These are phyloP conservation scores for Centella asiatica DNA, from an alignment of 129 eudicot genomes.

Conservation along the genomic window DNA sequence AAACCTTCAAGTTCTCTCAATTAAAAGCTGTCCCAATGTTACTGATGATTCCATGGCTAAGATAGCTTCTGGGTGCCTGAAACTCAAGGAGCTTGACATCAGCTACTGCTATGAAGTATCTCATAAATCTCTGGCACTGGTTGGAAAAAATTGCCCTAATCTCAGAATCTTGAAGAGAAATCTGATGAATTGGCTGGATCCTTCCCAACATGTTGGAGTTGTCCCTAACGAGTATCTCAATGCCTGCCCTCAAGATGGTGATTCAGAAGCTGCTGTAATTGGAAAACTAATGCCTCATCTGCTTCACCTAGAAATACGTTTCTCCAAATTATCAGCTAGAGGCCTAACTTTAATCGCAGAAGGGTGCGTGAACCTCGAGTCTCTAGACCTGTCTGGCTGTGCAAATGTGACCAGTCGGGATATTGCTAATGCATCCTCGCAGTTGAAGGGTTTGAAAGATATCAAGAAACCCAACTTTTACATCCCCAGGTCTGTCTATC, in stretches of 20 bases:
- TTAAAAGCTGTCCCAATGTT: slow-evolving; percentile 69
- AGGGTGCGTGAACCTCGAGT: slow-evolving; percentile 67
- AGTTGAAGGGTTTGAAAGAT: slow-evolving; percentile 53
- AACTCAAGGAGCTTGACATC: slow-evolving; percentile 72
- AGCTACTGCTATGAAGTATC: slow-evolving; percentile 93
- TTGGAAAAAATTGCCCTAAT: slow-evolving; percentile 59
- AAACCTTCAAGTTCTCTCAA: slow-evolving; percentile 68
- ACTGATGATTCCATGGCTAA: slow-evolving; percentile 50
- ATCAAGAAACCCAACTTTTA: slow-evolving; percentile 83
- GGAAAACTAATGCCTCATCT: slow-evolving; percentile 62
- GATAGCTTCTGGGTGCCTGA: slow-evolving; percentile 63
- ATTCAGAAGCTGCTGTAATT: slow-evolving; percentile 81
- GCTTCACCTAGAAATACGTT: slow-evolving; percentile 67
- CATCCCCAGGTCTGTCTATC: slow-evolving; percentile 72
- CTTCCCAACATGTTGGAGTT: slow-evolving; percentile 64
- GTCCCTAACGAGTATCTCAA: slow-evolving; percentile 64
- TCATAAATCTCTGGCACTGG: slow-evolving; percentile 40
- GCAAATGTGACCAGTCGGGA: slow-evolving; percentile 76
- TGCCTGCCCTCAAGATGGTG: slow-evolving; percentile 86
- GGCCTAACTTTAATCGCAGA: slow-evolving; percentile 63
- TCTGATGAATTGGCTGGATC: slow-evolving; percentile 77
- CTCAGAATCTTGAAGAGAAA: slow-evolving; percentile 52
- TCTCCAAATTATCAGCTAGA: slow-evolving; percentile 57
- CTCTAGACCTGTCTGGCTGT: slow-evolving; percentile 73
- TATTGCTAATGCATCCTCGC: slow-evolving; percentile 43